Evolutionary conservation across 2,329 filamentous ascomycete genomes (phyloP).

Genomic region (Fusarium virguliforme): DNA sequence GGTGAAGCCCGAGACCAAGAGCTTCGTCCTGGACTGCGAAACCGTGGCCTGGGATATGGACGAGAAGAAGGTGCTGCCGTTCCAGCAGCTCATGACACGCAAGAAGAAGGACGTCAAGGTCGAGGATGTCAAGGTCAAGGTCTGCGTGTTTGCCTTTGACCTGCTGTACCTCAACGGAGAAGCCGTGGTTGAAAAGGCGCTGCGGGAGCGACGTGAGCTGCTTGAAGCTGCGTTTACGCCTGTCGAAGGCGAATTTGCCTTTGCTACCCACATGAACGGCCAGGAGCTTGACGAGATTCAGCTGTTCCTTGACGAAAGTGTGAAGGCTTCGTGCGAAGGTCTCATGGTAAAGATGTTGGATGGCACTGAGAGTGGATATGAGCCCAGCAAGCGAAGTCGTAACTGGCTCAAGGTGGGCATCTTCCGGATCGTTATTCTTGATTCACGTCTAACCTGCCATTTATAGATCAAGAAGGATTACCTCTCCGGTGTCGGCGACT

Average conservation of each 20-base stretch:
- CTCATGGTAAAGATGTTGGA: constrained; percentile 99
- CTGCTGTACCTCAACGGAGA: constrained; percentile 94
- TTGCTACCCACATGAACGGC: constrained; percentile 89
- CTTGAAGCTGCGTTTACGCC: constrained; percentile 81
- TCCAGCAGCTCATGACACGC: constrained; percentile 97
- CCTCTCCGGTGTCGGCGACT: constrained; percentile 92
- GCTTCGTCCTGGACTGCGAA: constrained; percentile 98
- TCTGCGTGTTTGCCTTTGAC: constrained; percentile 98
- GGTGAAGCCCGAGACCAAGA: constrained; percentile 91
- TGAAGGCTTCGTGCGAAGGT: constrained; percentile 96
- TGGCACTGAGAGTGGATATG: constrained; percentile 91
- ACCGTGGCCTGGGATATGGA: constrained; percentile 96
- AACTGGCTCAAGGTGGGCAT: constrained; percentile 93
- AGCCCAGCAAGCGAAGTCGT: constrained; percentile 94
- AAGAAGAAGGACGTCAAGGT: constrained; percentile 98
- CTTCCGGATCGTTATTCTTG: constrained; percentile 49
- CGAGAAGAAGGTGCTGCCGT: constrained; percentile 96
- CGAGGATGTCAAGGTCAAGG: constrained; percentile 95
- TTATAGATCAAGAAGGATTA: constrained; percentile 96
- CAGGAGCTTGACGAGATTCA: constrained; percentile 96
- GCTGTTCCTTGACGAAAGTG: constrained; percentile 90
- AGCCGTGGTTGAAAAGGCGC: constrained; percentile 87
- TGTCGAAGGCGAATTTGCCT: constrained; percentile 90
- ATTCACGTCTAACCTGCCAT: constrained; percentile 69
- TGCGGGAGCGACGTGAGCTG: constrained; percentile 86